Evolutionary conservation across 176 grass and related monocot species (phyloP).

Genomic region (Sorghum bicolor): DNA sequence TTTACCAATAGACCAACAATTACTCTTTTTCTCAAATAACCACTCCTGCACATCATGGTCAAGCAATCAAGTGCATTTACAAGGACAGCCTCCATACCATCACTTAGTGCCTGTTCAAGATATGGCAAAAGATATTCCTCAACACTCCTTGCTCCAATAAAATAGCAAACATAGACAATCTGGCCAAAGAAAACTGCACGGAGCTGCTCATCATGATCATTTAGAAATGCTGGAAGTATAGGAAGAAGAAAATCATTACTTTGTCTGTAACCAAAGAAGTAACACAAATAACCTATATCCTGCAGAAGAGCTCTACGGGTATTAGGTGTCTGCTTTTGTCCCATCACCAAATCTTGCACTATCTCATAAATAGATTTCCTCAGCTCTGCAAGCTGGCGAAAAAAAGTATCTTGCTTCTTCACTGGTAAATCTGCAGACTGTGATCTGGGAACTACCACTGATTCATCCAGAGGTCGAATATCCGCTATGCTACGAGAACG

Average conservation of each 20-base stretch:
- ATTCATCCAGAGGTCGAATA: conserved; percentile 51
- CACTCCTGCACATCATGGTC: conserved; percentile 77
- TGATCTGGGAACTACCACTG: conserved; percentile 24
- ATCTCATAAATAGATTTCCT: conserved; percentile 86
- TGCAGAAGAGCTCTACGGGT: conserved; percentile 90
- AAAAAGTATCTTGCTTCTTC: conserved; percentile 45
- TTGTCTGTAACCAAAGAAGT: conserved; percentile 92
- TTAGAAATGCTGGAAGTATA: conserved; percentile 93
- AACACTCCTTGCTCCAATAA: conserved; percentile 92
- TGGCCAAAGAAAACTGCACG: conserved; percentile 84
- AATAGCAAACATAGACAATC: conserved; percentile 89
- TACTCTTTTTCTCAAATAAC: conserved; percentile 81
- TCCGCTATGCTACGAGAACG: conserved; percentile 49
- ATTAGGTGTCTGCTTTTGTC: conserved; percentile 79
- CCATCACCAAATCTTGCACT: conserved; percentile 97
- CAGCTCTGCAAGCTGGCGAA: conserved; percentile 53
- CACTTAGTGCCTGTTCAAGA: conserved; percentile 87
- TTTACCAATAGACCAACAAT: conserved; percentile 82
- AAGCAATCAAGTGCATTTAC: conserved; percentile 89
- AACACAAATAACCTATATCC: conserved; percentile 83
- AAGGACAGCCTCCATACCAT: conserved; percentile 81
- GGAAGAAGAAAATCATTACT: conserved; percentile 96
- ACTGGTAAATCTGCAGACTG: conserved; percentile 41
- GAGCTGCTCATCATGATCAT: conserved; percentile 89
- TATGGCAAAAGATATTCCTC: conserved; percentile 98